Evolutionary conservation across 129 eudicot genomes (phyloP), one percentile per base, ranked within the genome.

Genomic region (Rutidosis leptorrhynchoides): DNA sequence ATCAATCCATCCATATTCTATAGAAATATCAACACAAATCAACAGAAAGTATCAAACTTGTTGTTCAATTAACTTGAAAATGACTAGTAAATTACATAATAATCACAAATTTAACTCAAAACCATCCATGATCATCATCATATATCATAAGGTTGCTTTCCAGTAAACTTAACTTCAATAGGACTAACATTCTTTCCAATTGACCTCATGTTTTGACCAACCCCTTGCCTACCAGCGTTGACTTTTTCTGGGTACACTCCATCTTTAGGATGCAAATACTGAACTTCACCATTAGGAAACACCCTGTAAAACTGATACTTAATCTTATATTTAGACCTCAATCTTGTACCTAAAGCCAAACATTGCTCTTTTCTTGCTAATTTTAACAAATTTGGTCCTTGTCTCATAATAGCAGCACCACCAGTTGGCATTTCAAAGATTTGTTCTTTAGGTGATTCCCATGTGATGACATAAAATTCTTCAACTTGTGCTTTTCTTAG

Each of bases 371-470:
- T 90, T 73, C 97, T 67, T 21, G 97, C 95, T 65, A 90, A 64
- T 67, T 90, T 90, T 71, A 90, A 76, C 76, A 90, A 51, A 29
- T 90, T 90, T n/a, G 97, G 97, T 0, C 97, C 97, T 72, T 90
- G 73, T 32, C 97, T 71, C 97, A 90, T 90, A 17, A 87, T 84
- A 33, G 95, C 97, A 15, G 97, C 97, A 5, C 97, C 97, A 11
- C 97, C 97, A 3, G 97, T 90, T 17, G 97, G 97, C 97, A 90
- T 90, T 79, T 90, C 97, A 57, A 90, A 90, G 66, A 90, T 82
- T 62, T 90, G 97, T 48, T 90, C 95, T 68, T 90, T 90, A 0
- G 97, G 97, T 7, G 97, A 90, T 15, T 84, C 92, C 97, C 97
- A 90, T 45, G 97, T 90, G 63, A 90, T 90, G 6, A 90, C 97